phyloP scores from a whole-genome alignment of 2,329 filamentous ascomycete genomes.

The Sclerotinia borealis region DNA sequence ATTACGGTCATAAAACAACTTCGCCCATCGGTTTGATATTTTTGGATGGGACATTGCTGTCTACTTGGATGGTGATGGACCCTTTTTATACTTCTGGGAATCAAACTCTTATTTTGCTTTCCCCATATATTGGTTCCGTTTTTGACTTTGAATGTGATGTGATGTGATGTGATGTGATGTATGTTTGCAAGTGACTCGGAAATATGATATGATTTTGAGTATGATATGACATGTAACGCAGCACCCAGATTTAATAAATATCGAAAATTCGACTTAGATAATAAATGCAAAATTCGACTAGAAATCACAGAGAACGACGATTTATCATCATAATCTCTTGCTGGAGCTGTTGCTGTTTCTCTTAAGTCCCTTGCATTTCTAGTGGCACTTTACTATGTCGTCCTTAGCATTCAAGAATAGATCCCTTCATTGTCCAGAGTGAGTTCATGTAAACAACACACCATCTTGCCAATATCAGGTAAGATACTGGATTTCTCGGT shows the following conservation, averaged over 20 bases:
- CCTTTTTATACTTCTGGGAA: constrained; percentile 1
- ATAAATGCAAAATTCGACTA: background rate
- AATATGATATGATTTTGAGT: background rate
- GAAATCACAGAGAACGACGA: background rate
- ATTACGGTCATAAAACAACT: background rate
- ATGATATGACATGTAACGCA: too few relatives aligned
- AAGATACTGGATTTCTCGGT: background rate
- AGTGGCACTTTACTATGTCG: background rate
- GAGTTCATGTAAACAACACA: background rate
- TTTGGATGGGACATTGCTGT: background rate
- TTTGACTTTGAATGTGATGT: background rate
- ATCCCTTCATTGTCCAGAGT: background rate
- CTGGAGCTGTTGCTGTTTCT: background rate
- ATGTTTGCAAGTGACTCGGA: background rate
- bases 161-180: background rate
- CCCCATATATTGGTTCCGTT: background rate
- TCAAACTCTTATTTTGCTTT: constrained; percentile 10
- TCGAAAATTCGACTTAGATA: background rate
- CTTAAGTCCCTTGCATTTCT: background rate
- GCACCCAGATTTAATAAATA: background rate
- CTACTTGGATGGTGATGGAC: background rate
- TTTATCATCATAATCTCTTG: background rate
- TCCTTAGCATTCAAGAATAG: too few relatives aligned
- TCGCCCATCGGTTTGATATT: background rate
- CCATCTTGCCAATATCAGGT: background rate